phyloP scores from a whole-genome alignment of 1,284 basidiomycete species.

The Spongiforma sp. region DNA sequence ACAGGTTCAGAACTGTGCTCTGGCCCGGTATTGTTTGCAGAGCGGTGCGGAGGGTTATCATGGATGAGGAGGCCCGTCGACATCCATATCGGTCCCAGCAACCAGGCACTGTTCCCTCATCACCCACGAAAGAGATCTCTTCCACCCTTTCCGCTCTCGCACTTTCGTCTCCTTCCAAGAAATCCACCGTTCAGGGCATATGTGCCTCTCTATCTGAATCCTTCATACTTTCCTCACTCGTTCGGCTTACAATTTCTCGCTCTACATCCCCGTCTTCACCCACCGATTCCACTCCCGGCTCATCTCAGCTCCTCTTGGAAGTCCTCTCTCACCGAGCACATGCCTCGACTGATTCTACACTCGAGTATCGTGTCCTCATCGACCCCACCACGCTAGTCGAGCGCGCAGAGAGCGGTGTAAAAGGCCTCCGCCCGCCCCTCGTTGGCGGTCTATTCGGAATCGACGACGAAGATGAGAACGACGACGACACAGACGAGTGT shows the following conservation, averaged over 20 bases:
- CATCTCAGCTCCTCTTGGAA: slow-evolving; percentile 44
- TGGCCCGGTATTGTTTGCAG: slow-evolving; percentile 74
- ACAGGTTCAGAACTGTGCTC: slow-evolving; percentile 77
- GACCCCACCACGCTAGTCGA: slow-evolving; percentile 66
- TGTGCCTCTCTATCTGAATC: slow-evolving; percentile 5
- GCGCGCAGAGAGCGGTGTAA: slow-evolving; percentile 66
- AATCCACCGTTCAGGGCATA: slow-evolving; percentile 1
- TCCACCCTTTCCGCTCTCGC: slow-evolving; percentile 18
- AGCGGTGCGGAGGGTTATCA: slow-evolving; percentile 61
- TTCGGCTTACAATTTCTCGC: slow-evolving; percentile 14
- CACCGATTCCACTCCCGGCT: no score
- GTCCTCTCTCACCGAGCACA: slow-evolving; percentile 55
- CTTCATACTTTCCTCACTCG: slow-evolving; percentile 28
- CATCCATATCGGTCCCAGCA: slow-evolving; percentile 34
- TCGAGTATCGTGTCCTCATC: slow-evolving; percentile 78
- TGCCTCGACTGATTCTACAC: slow-evolving; percentile 66
- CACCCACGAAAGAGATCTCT: slow-evolving; percentile 26
- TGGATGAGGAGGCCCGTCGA: slow-evolving; percentile 35
- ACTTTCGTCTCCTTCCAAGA: slow-evolving; percentile 26
- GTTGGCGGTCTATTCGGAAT: slow-evolving; percentile 53
- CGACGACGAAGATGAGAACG: slow-evolving; percentile 48
- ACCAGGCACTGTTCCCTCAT: slow-evolving; percentile 34
- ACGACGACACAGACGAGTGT: slow-evolving; percentile 40
- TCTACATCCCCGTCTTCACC: no score
- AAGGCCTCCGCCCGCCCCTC: slow-evolving; percentile 58